phyloP scores from a whole-genome alignment of 2,329 filamentous ascomycete species.

The Zalaria obscura region DNA sequence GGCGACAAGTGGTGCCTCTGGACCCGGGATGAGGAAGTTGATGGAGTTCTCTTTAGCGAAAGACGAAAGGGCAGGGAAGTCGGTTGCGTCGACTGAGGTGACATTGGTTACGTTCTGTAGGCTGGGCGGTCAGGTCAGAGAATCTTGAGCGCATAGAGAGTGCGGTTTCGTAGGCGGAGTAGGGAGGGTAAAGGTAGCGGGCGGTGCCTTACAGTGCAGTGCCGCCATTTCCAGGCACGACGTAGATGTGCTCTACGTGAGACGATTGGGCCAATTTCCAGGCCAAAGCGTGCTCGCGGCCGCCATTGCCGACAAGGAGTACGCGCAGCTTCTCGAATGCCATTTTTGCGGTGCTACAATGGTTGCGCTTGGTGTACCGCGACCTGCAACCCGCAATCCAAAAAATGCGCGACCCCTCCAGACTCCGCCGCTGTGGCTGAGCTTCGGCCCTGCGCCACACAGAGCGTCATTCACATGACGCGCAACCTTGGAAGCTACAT shows the following conservation, averaged over 20 bases:
- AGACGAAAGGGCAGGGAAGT: slow-evolving; percentile 63
- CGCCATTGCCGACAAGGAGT: slow-evolving; percentile 84
- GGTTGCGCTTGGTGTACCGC: too few relatives aligned
- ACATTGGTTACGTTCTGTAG: slow-evolving; percentile 42
- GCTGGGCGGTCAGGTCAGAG: slow-evolving; percentile 10
- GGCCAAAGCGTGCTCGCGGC: slow-evolving; percentile 83
- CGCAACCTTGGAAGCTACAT: too few relatives aligned
- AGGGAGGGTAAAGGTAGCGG: background rate
- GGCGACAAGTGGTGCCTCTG: slow-evolving; percentile 85
- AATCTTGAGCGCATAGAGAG: slow-evolving; percentile 3
- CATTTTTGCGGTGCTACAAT: slow-evolving; percentile 4
- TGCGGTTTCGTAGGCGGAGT: background rate
- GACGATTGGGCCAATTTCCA: slow-evolving; percentile 86
- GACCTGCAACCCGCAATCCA: too few relatives aligned
- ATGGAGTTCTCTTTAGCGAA: slow-evolving; percentile 61
- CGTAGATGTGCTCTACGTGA: slow-evolving; percentile 58
- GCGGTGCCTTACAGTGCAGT: slow-evolving; percentile 39
- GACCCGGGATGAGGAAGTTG: slow-evolving; percentile 78
- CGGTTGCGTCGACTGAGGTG: slow-evolving; percentile 50
- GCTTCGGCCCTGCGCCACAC: too few relatives aligned
- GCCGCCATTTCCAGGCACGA: slow-evolving; percentile 71
- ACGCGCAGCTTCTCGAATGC: slow-evolving; percentile 40
- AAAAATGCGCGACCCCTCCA: too few relatives aligned
- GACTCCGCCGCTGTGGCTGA: too few relatives aligned
- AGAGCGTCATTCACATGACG: too few relatives aligned